Evolutionary conservation across 257 asterid species (phyloP).

Genomic region (Nicotiana knightiana): DNA sequence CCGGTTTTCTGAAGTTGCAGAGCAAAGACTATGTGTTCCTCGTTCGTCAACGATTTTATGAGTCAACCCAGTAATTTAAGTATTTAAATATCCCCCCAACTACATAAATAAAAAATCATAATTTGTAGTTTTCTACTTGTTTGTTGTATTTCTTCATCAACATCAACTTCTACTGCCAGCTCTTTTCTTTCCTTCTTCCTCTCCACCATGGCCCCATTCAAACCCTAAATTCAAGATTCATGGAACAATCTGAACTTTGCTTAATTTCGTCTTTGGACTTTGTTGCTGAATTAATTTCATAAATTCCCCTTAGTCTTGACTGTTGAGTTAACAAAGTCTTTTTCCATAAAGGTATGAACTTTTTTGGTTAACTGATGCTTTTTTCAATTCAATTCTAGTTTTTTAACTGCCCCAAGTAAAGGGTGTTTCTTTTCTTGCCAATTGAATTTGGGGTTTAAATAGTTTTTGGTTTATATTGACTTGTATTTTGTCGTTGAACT

Average conservation of each 20-base stretch:
- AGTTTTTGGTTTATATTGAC: neutral
- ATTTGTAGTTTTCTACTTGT: conserved; percentile 18
- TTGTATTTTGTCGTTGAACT: neutral
- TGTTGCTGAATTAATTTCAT: neutral
- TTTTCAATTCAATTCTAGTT: neutral
- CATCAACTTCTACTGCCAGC: conserved; percentile 15
- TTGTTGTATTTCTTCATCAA: neutral
- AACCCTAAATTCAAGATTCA: conserved; percentile 7
- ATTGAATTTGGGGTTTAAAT: neutral
- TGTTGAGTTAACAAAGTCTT: neutral
- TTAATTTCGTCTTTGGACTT: neutral
- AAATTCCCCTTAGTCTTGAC: neutral
- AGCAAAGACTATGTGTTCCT: neutral
- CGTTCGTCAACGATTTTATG: neutral
- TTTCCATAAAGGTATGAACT: neutral
- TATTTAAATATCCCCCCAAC: neutral
- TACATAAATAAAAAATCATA: neutral
- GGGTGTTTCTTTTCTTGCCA: neutral
- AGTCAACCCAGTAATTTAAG: conserved; percentile 6
- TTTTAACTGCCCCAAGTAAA: neutral
- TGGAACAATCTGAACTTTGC: neutral
- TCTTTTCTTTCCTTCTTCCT: conserved; percentile 2
- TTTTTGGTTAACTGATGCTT: neutral
- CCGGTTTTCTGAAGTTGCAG: neutral
- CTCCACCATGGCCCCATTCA: neutral